Evolutionary conservation across 2,329 filamentous ascomycete genomes (phyloP).

Genomic region (Xylariomycetidae sp.): DNA sequence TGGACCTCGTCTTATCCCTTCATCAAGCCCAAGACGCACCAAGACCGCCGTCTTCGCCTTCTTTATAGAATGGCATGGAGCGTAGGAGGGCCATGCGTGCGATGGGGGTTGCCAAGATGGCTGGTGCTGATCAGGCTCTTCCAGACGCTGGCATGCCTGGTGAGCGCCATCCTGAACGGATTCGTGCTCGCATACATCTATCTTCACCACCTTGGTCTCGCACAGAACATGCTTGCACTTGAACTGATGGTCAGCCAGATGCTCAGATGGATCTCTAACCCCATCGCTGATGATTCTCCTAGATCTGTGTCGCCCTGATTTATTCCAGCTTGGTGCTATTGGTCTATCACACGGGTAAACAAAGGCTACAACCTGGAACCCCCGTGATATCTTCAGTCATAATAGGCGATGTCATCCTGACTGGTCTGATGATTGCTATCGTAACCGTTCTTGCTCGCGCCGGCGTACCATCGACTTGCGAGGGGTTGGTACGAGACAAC

Average conservation of each 20-base stretch:
- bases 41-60: too few relatives aligned
- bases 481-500: slow-evolving; percentile 23
- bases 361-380: slow-evolving; percentile 15
- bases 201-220: slow-evolving; percentile 19
- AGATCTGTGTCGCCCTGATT: slow-evolving; percentile 25
- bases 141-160: slow-evolving; percentile 26
- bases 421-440: slow-evolving; percentile 24
- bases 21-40: too few relatives aligned
- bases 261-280: too few relatives aligned
- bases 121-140: slow-evolving; percentile 25
- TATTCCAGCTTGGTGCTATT: slow-evolving; percentile 28
- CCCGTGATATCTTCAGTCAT: slow-evolving; percentile 22
- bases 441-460: slow-evolving; percentile 27
- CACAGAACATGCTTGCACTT: slow-evolving; percentile 23
- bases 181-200: slow-evolving; percentile 28
- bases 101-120: slow-evolving; percentile 29
- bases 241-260: slow-evolving; percentile 29
- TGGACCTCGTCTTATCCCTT: too few relatives aligned
- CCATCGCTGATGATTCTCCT: slow-evolving; percentile 8
- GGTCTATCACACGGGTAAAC: slow-evolving; percentile 24
- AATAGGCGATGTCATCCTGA: slow-evolving; percentile 26
- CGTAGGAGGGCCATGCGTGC: slow-evolving; percentile 6
- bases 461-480: slow-evolving; percentile 29
- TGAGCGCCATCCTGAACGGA: slow-evolving; percentile 28
- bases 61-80: slow-evolving; percentile 17